Evolutionary conservation across 176 grass and related monocot genomes (phyloP), one percentile per base, ranked within the genome.

Genomic region (Tillandsia fasciculata): DNA sequence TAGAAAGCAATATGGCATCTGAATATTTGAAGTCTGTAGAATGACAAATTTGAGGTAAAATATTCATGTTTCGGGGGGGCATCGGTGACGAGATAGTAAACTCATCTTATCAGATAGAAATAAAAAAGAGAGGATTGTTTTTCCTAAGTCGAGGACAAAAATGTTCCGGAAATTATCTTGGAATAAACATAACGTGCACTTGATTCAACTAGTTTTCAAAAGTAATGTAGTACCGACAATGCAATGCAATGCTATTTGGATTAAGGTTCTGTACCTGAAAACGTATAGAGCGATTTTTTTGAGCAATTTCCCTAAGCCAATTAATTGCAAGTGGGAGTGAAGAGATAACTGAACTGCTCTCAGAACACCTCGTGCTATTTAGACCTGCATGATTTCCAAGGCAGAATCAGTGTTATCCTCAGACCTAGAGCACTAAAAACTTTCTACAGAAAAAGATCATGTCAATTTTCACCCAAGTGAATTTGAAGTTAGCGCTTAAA

Each of bases 291-390:
- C 49, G 72, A 52, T 85, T 83, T 86, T 84, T 74, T 57, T 3
- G 50, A 28, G 74, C 74, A 56, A 26, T 78, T 88, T 82, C 83
- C 76, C 86, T 90, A 50, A 99, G 77, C 90, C 94, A 99, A 63
- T 90, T 74, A 2, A 99, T 66, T 66, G 90, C 89, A 7, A 77
- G 59, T 54, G 94, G 89, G 77, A 99, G 76, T 10, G 94, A 93
- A 68, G 72, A 56, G 68, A 99, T 82, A 27, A 99, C 87, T 52
- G 71, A 71, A 82, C 84, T 88, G 24, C 17, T 65, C 53, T 80
- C 67, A 10, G 58, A 71, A 23, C 69, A 76, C 65, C 76, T 74
- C 49, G 20, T 50, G 78, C 67, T 81, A 67, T 67, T 81, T 79
- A 53, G 66, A 53, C 74, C 90, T 92, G 80, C 53, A 81, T 9